Conservation (phyloP, 345 rosid species). For the Populus alba region DNA sequence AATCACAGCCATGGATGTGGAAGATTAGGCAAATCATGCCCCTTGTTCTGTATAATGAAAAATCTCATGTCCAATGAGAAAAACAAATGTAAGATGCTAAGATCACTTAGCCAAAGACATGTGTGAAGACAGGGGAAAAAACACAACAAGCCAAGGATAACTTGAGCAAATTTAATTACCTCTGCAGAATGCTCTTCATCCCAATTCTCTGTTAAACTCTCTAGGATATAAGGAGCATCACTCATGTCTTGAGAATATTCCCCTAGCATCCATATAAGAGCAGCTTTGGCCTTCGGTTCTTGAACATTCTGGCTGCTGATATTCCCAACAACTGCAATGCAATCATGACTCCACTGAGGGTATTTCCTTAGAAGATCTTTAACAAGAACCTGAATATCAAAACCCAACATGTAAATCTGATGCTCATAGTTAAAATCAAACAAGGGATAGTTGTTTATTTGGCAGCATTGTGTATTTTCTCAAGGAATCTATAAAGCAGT, state of each 20-base stretch:
- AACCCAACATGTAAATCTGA: background rate
- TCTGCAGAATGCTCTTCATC: conserved; percentile 93
- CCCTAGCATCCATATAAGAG: conserved; percentile 99
- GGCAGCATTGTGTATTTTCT: background rate
- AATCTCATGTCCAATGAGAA: background rate
- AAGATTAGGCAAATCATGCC: background rate
- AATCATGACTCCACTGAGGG: conserved; percentile 99
- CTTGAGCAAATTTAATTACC: conserved; percentile 35
- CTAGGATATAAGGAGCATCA: conserved; percentile 91
- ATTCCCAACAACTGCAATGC: conserved; percentile 98
- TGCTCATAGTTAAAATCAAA: background rate
- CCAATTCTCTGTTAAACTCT: conserved; percentile 86
- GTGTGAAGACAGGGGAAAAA: background rate
- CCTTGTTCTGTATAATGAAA: background rate
- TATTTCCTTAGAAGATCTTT: conserved; percentile 95
- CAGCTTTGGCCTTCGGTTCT: conserved; percentile 96
- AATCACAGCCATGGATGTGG: background rate
- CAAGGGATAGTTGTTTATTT: background rate
- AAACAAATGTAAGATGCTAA: background rate
- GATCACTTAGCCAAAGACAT: background rate
- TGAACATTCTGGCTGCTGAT: conserved; percentile 88
- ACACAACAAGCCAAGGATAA: background rate
- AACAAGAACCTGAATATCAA: conserved; percentile 70
- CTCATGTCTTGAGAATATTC: conserved; percentile 98
- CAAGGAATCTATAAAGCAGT: background rate